These are phyloP conservation scores for Russula vinacea DNA, from an alignment of 768 basidiomycete species.

Conservation along the genomic window DNA sequence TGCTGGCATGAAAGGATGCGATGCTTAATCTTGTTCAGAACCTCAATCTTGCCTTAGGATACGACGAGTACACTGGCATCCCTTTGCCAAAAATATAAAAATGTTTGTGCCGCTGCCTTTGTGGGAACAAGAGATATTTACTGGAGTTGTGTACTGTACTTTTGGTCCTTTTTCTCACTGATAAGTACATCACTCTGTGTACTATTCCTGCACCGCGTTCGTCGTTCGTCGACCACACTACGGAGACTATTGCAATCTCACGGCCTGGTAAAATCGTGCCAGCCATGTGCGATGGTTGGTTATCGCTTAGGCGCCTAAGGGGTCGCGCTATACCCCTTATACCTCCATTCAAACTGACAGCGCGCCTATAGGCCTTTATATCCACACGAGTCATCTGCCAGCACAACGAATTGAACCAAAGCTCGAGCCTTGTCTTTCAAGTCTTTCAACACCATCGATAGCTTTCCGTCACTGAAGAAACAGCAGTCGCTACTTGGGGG, in stretches of 20 bases:
- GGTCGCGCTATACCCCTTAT: neutral
- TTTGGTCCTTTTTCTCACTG: neutral
- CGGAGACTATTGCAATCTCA: neutral
- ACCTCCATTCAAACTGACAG: constrained; percentile 7
- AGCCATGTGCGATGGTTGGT: neutral
- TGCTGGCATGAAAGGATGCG: neutral
- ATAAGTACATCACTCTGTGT: neutral
- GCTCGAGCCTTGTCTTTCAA: neutral
- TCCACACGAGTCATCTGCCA: neutral
- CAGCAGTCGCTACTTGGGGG: neutral
- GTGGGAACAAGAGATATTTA: neutral
- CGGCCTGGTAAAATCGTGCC: neutral
- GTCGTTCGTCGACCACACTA: neutral
- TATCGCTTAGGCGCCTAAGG: neutral
- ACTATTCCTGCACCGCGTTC: neutral
- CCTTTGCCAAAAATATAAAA: constrained; percentile 36
- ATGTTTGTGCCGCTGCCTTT: neutral
- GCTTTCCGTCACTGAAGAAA: neutral
- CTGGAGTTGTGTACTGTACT: no score
- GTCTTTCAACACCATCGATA: neutral
- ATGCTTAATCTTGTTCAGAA: constrained; percentile 51
- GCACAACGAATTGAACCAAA: neutral
- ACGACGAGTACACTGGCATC: constrained; percentile 81
- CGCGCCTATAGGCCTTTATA: constrained; percentile 10
- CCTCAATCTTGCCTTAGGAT: constrained; percentile 84